Percentiles rank a stretch among this genome's conserved stretches.
Evolutionary conservation across 2,329 filamentous ascomycete genomes (phyloP).

Genomic region (Blumeria hordei): DNA sequence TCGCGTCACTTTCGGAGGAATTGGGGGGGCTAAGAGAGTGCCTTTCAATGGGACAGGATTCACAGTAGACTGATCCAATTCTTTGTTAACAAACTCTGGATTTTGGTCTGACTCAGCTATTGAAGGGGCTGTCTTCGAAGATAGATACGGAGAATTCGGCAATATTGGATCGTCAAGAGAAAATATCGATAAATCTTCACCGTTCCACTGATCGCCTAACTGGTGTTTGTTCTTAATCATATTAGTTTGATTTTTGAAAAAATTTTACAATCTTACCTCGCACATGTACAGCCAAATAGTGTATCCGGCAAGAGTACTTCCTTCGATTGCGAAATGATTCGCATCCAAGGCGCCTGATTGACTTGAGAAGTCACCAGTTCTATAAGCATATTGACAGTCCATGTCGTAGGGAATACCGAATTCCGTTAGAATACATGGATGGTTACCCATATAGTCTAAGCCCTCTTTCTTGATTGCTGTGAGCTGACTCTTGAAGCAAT

Average conservation of each 20-base stretch:
- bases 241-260: conserved; percentile 6
- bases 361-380: conserved; percentile 82
- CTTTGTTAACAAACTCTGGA: conserved; percentile 17
- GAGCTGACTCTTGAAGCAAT: conserved; percentile 76
- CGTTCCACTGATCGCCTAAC: conserved; percentile 90
- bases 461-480: conserved; percentile 66
- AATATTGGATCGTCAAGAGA: conserved; percentile 56
- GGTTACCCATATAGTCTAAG: conserved; percentile 63
- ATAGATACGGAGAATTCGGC: conserved; percentile 19
- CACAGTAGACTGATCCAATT: conserved; percentile 31
- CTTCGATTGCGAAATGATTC: conserved; percentile 82
- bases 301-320: conserved; percentile 60
- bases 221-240: conserved; percentile 49
- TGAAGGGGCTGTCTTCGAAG: conserved; percentile 21
- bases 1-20: conserved; percentile 30
- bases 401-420: conserved; percentile 98
- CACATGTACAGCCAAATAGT: conserved; percentile 73
- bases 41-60: conserved; percentile 54
- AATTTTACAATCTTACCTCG: conserved; percentile 24
- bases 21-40: conserved; percentile 42
- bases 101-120: conserved; percentile 21
- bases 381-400: conserved; percentile 90
- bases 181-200: conserved; percentile 81
- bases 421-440: conserved; percentile 76
- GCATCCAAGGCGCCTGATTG: conserved; percentile 86